Base-by-base conservation (phyloP, 371 early-diverging fungal species). In the Mucor irregularis region DNA sequence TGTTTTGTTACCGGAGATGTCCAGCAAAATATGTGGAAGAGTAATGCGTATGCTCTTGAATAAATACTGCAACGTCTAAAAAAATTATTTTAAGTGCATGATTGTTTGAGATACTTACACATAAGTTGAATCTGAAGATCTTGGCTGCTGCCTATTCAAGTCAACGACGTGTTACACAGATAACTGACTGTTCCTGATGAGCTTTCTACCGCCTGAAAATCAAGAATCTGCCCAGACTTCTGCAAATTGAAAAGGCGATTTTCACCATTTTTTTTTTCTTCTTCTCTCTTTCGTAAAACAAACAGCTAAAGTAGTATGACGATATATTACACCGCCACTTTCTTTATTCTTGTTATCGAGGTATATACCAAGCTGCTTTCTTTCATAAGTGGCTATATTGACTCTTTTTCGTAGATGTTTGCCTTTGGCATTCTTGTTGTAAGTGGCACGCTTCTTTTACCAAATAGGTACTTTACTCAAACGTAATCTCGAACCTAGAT, bases 401-500 rank as follows among this genome's bases (percentile, higher is more conserved):
- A 42, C 10, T 10, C 9, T 22, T 59, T 65, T 14, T 42, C 59
- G 5, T 72, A 81, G 71, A 79, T 83, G 55, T 47, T 83, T 33
- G 69, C 78, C 30, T 80, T 85, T 46, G 68, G 83, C 55, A 53
- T 81, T 25, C 62, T 83, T 48, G 69, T 78, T 49, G 71, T 72
- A 69, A 61, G 66, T 31, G 3, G 16, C 26, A 4, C n/a, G 11
- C 6, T 42, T 7, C 22, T 22, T 16, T 26, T 24, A 25, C 45
- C 45, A n/a, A n/a, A 28, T 5, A 8, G 8, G 22, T 14, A 16
- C 25, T 28, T 17, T 7, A 6, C 19, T 19, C 21, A 6, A 28
- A 28, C 14, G 3, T 19, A 50, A 44, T 25, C 25, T 44, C 26
- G 45, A 26, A 2, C 0, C n/a, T 53, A 85, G 85, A 53, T 83